phyloP scores from a whole-genome alignment of 148 eudicot genomes.

The Chenopodium suecicum region DNA sequence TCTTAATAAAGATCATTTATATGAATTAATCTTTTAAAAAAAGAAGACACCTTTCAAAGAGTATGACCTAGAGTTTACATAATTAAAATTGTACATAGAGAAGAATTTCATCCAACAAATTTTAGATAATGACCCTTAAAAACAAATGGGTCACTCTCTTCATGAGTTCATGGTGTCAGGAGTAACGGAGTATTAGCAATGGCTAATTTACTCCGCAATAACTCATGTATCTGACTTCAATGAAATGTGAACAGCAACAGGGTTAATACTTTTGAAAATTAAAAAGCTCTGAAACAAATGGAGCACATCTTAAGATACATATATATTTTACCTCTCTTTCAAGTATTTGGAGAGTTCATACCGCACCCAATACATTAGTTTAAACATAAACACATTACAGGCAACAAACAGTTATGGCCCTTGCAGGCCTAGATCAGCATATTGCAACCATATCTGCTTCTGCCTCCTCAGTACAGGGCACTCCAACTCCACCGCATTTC shows the following conservation, averaged over 20 bases:
- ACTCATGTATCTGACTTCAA: neutral
- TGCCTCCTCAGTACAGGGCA: neutral
- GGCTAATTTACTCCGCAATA: neutral
- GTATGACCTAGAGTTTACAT: neutral
- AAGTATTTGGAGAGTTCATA: neutral
- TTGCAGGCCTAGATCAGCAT: neutral
- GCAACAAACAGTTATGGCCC: neutral
- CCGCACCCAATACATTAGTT: conserved; percentile 1
- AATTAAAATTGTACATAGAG: neutral
- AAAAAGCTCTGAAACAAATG: neutral
- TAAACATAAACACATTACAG: neutral
- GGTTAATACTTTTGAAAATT: neutral
- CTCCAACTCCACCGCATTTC: neutral
- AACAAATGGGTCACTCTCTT: neutral
- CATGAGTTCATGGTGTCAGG: neutral
- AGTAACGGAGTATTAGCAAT: neutral
- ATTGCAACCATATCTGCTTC: neutral
- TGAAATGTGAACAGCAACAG: neutral
- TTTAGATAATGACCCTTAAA: neutral
- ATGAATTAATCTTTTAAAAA: no score
- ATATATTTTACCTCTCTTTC: conserved; percentile 11
- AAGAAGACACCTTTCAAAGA: no score
- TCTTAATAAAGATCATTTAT: neutral
- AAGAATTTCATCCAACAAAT: neutral
- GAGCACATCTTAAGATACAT: neutral